phyloP scores from a whole-genome alignment of 23 red algal species.

The Gracilaria domingensis region DNA sequence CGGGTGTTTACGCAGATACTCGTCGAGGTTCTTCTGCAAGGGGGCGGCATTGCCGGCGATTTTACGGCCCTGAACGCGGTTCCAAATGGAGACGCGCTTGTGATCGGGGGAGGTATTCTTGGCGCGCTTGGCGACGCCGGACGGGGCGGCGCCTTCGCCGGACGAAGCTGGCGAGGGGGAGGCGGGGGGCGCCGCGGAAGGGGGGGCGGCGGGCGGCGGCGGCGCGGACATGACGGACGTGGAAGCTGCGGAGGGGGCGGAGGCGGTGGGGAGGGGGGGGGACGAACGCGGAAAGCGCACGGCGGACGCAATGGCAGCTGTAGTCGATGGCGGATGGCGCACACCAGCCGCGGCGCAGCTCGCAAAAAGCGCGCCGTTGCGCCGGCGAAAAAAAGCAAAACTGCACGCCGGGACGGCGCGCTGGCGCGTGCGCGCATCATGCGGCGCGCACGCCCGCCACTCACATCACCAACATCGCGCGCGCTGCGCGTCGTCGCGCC shows the following conservation, averaged over 20 bases:
- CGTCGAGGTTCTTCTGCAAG: constrained; percentile 75
- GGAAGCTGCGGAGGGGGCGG: not conserved
- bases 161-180: not conserved
- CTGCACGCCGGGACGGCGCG: no score
- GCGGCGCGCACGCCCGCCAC: no score
- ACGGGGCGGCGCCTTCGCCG: not conserved
- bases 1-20: constrained; percentile 81
- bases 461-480: not conserved
- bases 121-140: not conserved
- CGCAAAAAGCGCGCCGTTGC: not conserved
- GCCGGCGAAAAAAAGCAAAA: no score
- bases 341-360: no score
- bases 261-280: not conserved
- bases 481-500: not conserved
- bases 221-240: not conserved
- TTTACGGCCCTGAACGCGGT: constrained; percentile 86
- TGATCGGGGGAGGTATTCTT: constrained; percentile 40
- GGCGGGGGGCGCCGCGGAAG: not conserved
- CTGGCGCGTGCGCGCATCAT: no score
- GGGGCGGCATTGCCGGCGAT: constrained; percentile 94
- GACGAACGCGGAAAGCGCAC: no score
- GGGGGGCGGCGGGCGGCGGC: not conserved
- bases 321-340: no score
- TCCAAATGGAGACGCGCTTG: constrained; percentile 93
- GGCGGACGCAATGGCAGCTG: no score